Base-by-base conservation (phyloP, 139 green algal genomes). In the Choricystis sp. region DNA sequence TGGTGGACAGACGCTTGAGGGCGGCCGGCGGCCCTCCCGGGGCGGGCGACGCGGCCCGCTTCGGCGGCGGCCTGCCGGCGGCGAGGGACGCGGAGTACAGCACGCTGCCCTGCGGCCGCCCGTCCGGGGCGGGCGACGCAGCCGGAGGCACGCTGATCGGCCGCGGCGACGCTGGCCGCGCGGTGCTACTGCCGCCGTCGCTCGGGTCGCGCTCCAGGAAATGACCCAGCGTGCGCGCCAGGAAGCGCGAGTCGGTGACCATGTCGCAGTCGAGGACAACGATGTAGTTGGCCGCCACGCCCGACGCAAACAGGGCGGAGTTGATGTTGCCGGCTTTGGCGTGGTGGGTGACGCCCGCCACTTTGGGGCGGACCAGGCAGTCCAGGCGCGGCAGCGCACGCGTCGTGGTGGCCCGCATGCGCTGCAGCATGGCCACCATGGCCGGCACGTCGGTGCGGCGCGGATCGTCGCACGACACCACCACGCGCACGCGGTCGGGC, bases 301-400 rank as follows among this genome's bases (percentile, higher is more conserved):
- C 60, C 29, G 52, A 56, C 57, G 64, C 57, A 16, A 65, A 31
- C 25, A 74, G 62, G 52, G 62, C 63, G 26, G 49, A 66, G 57
- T 70, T 74, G 62, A 74, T 74, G 61, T 74, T 74, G 22, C 68
- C 68, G 19, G 62, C 62, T 56, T 74, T 74, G 60, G 62, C 68
- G 31, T 74, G 68, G 56, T 70, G 68, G 0, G 62, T 49, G 16
- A 74, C 62, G 27, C 61, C 61, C 49, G 69, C 69, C 1, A 30
- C 25, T 26, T 66, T 74, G 20, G 49, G 19, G 3, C 68, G 56
- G 0, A 25, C 57, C 3, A 66, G 25, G 28, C 64, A 70, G 56
- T 62, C 55, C 26, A 74, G 49, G 26, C 26, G 64, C 3, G 49
- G n/a, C n/a, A n/a, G n/a, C n/a, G n/a, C n/a, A n/a, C n/a, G n/a